Evolutionary conservation across 2,329 filamentous ascomycete genomes (phyloP).

Genomic region (Pseudocercospora musae): DNA sequence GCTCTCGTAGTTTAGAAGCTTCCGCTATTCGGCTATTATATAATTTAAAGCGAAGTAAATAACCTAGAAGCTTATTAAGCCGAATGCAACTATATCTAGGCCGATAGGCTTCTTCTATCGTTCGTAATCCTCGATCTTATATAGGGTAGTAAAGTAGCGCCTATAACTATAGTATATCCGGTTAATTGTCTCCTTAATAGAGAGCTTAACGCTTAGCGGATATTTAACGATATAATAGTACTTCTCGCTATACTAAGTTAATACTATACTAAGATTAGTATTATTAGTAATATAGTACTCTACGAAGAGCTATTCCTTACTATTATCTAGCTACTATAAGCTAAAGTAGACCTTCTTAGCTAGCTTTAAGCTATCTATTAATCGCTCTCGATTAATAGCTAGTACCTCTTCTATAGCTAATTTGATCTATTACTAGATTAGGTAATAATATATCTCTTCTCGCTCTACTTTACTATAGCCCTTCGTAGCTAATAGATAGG

Average conservation of each 20-base stretch:
- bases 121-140: not conserved
- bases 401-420: not conserved
- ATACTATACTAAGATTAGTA: not conserved
- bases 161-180: conserved; percentile 12
- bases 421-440: not conserved
- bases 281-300: not conserved
- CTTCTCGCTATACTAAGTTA: not conserved
- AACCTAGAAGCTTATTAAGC: conserved; percentile 10
- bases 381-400: not conserved
- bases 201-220: conserved; percentile 8
- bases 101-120: conserved; percentile 7
- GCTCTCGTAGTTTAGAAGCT: not conserved
- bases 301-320: not conserved
- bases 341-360: not conserved
- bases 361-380: not conserved
- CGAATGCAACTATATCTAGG: conserved; percentile 8
- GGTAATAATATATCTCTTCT: not conserved
- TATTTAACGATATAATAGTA: not conserved
- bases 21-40: not conserved
- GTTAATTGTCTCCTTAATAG: conserved; percentile 11
- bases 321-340: not conserved
- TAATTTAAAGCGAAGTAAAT: not conserved
- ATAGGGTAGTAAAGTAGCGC: not conserved
- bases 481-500: not conserved
- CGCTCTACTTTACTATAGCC: not conserved